phyloP scores from a whole-genome alignment of 169 alveolate genomes.

The Cryptosporidium tyzzeri region DNA sequence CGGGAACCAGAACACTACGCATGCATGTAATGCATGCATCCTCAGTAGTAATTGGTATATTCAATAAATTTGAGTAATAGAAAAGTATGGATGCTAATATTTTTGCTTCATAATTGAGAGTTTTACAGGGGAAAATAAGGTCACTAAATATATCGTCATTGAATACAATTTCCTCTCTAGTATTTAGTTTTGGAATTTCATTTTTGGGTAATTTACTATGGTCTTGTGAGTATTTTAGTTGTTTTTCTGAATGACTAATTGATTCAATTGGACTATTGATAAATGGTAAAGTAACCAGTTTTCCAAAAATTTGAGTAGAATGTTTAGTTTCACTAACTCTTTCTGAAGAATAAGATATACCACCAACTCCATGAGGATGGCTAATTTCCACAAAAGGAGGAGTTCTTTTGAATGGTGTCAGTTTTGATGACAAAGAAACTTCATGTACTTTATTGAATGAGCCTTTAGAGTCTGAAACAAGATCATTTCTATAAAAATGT shows the following conservation, averaged over 20 bases:
- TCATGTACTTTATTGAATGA: background rate
- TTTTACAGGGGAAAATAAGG: conserved; percentile 57
- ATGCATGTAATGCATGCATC: conserved; percentile 61
- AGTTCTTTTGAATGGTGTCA: conserved; percentile 36
- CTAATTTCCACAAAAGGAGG: conserved; percentile 47
- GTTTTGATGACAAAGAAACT: background rate
- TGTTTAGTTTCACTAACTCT: conserved; percentile 38
- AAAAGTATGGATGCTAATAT: conserved; percentile 48
- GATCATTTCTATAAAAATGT: conserved; percentile 14
- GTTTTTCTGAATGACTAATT: conserved; percentile 31
- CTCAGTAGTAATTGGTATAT: conserved; percentile 25
- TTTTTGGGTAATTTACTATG: conserved; percentile 1
- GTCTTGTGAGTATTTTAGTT: conserved; percentile 8
- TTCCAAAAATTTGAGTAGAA: background rate
- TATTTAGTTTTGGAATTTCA: conserved; percentile 53
- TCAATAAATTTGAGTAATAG: background rate
- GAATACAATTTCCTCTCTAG: conserved; percentile 39
- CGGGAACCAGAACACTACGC: conserved; percentile 32
- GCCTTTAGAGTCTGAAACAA: background rate
- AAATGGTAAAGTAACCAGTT: conserved; percentile 23
- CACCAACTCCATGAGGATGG: conserved; percentile 40
- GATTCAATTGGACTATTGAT: conserved; percentile 48
- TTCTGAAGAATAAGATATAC: conserved; percentile 19
- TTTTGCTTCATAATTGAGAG: conserved; percentile 64
- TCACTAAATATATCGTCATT: conserved; percentile 66